phyloP scores from a whole-genome alignment of 2,329 filamentous ascomycete genomes.

The Coleophoma eucalyptorum region DNA sequence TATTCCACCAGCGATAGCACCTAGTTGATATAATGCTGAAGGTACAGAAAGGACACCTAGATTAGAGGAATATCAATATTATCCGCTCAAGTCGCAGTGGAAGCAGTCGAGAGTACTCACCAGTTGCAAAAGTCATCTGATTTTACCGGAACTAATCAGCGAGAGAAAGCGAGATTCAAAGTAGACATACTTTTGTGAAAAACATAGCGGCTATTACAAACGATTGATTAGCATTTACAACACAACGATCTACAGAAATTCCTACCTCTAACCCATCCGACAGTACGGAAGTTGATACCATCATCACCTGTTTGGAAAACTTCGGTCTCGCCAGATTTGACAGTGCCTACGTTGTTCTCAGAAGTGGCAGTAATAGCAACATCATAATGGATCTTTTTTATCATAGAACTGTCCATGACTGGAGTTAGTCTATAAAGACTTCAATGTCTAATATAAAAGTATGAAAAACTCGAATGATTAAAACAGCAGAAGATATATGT shows the following conservation, averaged over 20 bases:
- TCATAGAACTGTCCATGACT: too few relatives aligned
- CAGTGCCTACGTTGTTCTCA: too few relatives aligned
- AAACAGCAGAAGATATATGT: too few relatives aligned
- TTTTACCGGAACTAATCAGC: neutral
- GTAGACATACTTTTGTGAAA: slow-evolving; percentile 29
- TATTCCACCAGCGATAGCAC: slow-evolving; percentile 34
- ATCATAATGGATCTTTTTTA: too few relatives aligned
- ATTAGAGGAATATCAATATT: neutral
- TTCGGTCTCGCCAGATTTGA: slow-evolving; percentile 17
- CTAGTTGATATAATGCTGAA: slow-evolving; percentile 32
- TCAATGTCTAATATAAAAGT: too few relatives aligned
- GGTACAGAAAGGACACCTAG: neutral
- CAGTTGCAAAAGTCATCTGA: neutral
- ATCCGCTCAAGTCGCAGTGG: neutral
- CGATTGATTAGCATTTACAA: too few relatives aligned
- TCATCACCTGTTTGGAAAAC: slow-evolving; percentile 37
- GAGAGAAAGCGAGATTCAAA: neutral
- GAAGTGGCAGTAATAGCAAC: too few relatives aligned
- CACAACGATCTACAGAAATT: too few relatives aligned
- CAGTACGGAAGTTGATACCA: slow-evolving; percentile 40
- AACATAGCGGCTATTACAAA: slow-evolving; percentile 33
- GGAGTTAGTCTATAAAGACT: too few relatives aligned
- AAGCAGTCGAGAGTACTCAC: neutral
- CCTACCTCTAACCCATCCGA: slow-evolving; percentile 36
- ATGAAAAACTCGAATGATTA: too few relatives aligned